phyloP scores from a whole-genome alignment of 306 rosid genomes.

The Vicia faba region DNA sequence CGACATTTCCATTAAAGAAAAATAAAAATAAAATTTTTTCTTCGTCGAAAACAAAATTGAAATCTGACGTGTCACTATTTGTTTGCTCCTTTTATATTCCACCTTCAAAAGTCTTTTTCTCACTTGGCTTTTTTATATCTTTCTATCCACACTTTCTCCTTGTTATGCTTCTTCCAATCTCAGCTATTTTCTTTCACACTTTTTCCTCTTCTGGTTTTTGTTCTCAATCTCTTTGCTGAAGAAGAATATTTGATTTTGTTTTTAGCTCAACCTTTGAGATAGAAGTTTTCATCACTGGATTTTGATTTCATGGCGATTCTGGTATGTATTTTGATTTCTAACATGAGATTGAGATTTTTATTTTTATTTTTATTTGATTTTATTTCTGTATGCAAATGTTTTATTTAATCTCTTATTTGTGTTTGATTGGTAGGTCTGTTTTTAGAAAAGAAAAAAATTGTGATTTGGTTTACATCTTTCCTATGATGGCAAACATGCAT shows the following conservation, averaged over 20 bases:
- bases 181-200: neutral
- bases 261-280: neutral
- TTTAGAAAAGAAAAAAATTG: neutral
- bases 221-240: neutral
- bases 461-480: constrained; percentile 34
- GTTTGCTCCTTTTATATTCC: constrained; percentile 33
- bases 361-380: constrained; percentile 13
- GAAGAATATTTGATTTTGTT: constrained; percentile 25
- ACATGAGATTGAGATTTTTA: constrained; percentile 6
- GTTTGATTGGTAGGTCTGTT: constrained; percentile 28
- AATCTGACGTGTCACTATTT: constrained; percentile 47
- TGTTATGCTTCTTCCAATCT: neutral
- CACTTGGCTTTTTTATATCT: constrained; percentile 32
- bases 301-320: constrained; percentile 51
- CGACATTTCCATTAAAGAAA: constrained; percentile 33
- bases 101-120: constrained; percentile 39
- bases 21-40: neutral
- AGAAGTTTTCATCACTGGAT: constrained; percentile 29
- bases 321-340: constrained; percentile 40
- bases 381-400: constrained; percentile 17
- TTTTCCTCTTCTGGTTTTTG: neutral
- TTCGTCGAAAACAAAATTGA: constrained; percentile 20
- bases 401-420: constrained; percentile 14
- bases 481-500: constrained; percentile 8
- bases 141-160: neutral